Evolutionary conservation across 305 asterid genomes (phyloP), one percentile per base, ranked within the genome.

Genomic region (Andrographis paniculata): DNA sequence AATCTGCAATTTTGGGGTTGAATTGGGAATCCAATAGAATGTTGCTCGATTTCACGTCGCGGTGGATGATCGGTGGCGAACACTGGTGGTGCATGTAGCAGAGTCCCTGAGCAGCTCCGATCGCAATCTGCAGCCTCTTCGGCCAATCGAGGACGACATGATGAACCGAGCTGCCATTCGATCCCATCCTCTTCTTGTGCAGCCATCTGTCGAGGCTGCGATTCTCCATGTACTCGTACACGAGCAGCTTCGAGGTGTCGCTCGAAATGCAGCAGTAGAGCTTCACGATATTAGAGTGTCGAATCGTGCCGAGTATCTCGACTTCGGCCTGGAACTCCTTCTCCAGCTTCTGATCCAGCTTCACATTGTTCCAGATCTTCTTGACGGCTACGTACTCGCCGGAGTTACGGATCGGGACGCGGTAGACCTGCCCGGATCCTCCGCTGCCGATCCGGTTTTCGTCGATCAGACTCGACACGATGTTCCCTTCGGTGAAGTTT

Each of bases 151-250:
- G 71, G 17, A 63, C 71, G 24, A 59, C 59, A 35, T 64, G 73
- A 53, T 59, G 80, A 6, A 65, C 72, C 14, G 74, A 63, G 41
- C 79, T 61, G 1, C 79, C 23, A 30, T 45, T 23, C 9, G 53
- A 15, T 36, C 62, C 67, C 41, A n/a, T n/a, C n/a, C 48, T 63
- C 52, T 73, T 79, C 45, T 70, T 18, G 48, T 69, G 93, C 53
- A 89, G 72, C 97, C 97, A 89, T 42, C 61, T 64, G 47, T 89
- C 97, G 21, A 89, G 67, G 41, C 97, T 89, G 1, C 70, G 61
- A 9, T 85, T 85, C 43, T 78, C 85, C 95, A 89, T 65, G 45
- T 79, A 76, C 47, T 87, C 95, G 7, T 83, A 87, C 7, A 87
- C 87, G 0, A 87, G 84, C 22, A 87, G 71, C 64, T 76, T 80